Percentiles rank a stretch among this genome's conserved stretches.
These are phyloP conservation scores for Ascomycota sp. DNA, from an alignment of 2,329 filamentous ascomycete genomes.

Conservation along the genomic window DNA sequence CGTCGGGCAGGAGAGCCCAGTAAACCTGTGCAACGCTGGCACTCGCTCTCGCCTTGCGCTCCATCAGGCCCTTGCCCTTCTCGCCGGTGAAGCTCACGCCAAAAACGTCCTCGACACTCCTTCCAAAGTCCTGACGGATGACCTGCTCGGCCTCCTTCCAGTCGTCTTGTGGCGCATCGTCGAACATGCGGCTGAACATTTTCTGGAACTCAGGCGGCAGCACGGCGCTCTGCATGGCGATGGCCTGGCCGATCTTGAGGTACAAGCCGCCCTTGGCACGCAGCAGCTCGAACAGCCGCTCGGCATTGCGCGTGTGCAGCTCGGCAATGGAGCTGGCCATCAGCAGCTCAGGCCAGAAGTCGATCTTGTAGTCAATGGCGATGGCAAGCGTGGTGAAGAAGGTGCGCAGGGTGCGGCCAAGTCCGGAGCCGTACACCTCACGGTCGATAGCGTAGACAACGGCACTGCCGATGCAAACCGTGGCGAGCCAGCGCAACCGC, in stretches of 20 bases:
- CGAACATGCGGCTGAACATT: conserved; percentile 95
- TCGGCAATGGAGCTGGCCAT: conserved; percentile 54
- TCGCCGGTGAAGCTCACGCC: conserved; percentile 63
- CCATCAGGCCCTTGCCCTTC: conserved; percentile 44
- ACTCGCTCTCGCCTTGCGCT: conserved; percentile 43
- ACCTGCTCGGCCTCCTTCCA: conserved; percentile 77
- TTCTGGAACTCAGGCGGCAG: conserved; percentile 85
- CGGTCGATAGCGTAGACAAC: conserved; percentile 48
- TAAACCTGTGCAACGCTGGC: conserved; percentile 95
- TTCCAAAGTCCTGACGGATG: conserved; percentile 75
- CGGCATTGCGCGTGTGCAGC: conserved; percentile 66
- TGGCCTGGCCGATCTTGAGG: conserved; percentile 93
- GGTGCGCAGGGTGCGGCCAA: conserved; percentile 61
- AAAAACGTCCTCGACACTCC: conserved; percentile 74
- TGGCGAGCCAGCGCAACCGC: conserved; percentile 57
- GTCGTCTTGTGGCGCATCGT: conserved; percentile 82
- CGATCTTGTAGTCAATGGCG: conserved; percentile 87
- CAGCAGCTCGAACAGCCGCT: conserved; percentile 63
- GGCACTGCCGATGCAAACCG: conserved; percentile 38
- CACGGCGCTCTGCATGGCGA: conserved; percentile 93
- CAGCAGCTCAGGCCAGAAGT: conserved; percentile 66
- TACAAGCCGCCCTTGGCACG: conserved; percentile 81
- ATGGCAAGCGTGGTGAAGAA: conserved; percentile 63
- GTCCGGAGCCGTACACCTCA: conserved; percentile 57
- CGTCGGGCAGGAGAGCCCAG: conserved; percentile 73